Evolutionary conservation across 2,329 filamentous ascomycete species (phyloP).

Genomic region (Claviceps maximensis): DNA sequence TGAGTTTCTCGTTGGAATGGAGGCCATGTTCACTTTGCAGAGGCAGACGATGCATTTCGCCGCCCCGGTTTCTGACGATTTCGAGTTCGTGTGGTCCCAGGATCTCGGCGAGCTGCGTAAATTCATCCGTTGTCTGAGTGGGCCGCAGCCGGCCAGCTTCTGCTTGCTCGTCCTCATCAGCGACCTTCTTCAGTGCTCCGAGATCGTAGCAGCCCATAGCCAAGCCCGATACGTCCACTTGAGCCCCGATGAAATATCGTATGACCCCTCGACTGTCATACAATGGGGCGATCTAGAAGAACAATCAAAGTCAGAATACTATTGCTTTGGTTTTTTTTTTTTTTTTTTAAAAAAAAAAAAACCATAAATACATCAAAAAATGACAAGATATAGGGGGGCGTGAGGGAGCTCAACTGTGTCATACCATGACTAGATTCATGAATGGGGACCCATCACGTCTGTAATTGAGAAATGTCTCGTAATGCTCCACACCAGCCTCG

Average conservation of each 20-base stretch:
- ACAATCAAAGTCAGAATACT: slow-evolving; percentile 43
- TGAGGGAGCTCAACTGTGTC: not conserved
- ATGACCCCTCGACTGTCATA: slow-evolving; percentile 53
- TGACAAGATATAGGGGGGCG: too few species aligned
- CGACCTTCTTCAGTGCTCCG: slow-evolving; percentile 42
- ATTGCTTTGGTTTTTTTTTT: too few species aligned
- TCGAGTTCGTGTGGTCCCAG: slow-evolving; percentile 54
- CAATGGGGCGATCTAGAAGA: slow-evolving; percentile 43
- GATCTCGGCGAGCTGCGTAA: slow-evolving; percentile 54
- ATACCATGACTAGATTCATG: slow-evolving; percentile 62
- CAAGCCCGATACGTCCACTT: slow-evolving; percentile 57
- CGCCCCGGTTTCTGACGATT: slow-evolving; percentile 47
- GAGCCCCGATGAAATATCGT: slow-evolving; percentile 57
- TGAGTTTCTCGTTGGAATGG: slow-evolving; percentile 2
- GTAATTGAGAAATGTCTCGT: slow-evolving; percentile 65
- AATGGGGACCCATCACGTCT: slow-evolving; percentile 65
- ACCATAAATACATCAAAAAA: too few species aligned
- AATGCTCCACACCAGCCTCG: slow-evolving; percentile 51
- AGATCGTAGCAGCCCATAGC: slow-evolving; percentile 54
- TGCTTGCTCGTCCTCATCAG: slow-evolving; percentile 5
- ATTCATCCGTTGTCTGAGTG: slow-evolving; percentile 40
- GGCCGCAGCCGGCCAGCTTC: slow-evolving; percentile 4
- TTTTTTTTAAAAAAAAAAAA: too few species aligned
- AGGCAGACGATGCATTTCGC: slow-evolving; percentile 41
- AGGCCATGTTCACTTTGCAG: slow-evolving; percentile 3